Percentiles rank a stretch among this genome's conserved stretches.
phyloP scores from a whole-genome alignment of 2,329 filamentous ascomycete genomes.

The Diaporthe citriasiana region DNA sequence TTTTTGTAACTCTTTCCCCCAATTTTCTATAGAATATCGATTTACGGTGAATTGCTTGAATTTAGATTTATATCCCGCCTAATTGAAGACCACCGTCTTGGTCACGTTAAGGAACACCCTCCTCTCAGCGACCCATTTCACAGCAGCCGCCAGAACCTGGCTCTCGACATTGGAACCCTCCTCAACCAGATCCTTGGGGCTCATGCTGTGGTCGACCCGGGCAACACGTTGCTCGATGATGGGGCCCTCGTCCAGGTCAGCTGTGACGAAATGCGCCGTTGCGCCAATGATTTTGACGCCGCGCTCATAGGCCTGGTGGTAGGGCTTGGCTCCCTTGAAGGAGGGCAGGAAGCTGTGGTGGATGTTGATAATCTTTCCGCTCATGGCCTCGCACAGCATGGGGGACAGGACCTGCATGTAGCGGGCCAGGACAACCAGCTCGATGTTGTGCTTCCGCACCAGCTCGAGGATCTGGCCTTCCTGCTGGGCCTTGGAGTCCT shows the following conservation, averaged over 20 bases:
- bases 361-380: constrained; percentile 91
- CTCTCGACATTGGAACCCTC: constrained; percentile 89
- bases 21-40: not conserved
- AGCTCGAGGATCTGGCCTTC: constrained; percentile 80
- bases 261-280: constrained; percentile 88
- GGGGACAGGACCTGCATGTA: constrained; percentile 92
- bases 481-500: constrained; percentile 82
- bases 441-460: constrained; percentile 76
- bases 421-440: constrained; percentile 84
- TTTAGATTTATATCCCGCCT: constrained; percentile 17
- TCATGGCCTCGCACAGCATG: constrained; percentile 81
- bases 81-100: constrained; percentile 84
- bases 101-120: constrained; percentile 82
- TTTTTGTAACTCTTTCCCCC: not conserved
- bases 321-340: constrained; percentile 91
- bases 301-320: constrained; percentile 88
- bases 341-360: constrained; percentile 89
- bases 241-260: constrained; percentile 86
- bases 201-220: constrained; percentile 82
- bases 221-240: constrained; percentile 90
- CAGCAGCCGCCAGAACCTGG: constrained; percentile 83
- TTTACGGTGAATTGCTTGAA: not conserved
- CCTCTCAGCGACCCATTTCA: constrained; percentile 87
- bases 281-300: constrained; percentile 92
- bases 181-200: constrained; percentile 80